These are phyloP conservation scores for Eucalyptus pauciflora DNA, from an alignment of 345 rosid species.

Conservation along the genomic window DNA sequence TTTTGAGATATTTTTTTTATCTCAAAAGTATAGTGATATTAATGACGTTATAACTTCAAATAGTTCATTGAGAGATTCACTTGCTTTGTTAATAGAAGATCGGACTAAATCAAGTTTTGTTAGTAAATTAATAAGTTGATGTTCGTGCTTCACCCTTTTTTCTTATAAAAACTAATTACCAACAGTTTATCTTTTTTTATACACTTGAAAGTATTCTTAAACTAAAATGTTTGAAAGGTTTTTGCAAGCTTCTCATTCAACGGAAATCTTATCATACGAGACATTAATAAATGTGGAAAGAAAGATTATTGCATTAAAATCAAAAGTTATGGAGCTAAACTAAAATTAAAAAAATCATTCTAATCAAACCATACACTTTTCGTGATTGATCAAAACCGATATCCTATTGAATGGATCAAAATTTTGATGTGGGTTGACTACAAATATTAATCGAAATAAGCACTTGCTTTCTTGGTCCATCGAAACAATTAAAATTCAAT, in stretches of 20 bases:
- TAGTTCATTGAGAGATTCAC: fast-evolving
- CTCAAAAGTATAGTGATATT: not conserved
- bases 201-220: not conserved
- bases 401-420: not conserved
- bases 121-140: not conserved
- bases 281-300: not conserved
- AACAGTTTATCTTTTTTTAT: fast-evolving
- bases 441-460: not conserved
- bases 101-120: not conserved
- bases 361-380: not conserved
- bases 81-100: not conserved
- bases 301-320: not conserved
- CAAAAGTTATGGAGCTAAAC: not conserved
- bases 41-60: not conserved
- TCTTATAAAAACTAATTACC: not conserved
- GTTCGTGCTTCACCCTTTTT: fast-evolving
- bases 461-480: not conserved
- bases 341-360: not conserved
- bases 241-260: not conserved
- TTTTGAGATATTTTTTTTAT: not conserved
- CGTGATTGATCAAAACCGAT: not conserved
- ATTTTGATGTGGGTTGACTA: not conserved
- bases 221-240: not conserved
- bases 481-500: not conserved
- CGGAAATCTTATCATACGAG: fast-evolving